Base-by-base conservation (phyloP, 495 filamentous ascomycete species). In the Pyrenopolyporus hunteri region DNA sequence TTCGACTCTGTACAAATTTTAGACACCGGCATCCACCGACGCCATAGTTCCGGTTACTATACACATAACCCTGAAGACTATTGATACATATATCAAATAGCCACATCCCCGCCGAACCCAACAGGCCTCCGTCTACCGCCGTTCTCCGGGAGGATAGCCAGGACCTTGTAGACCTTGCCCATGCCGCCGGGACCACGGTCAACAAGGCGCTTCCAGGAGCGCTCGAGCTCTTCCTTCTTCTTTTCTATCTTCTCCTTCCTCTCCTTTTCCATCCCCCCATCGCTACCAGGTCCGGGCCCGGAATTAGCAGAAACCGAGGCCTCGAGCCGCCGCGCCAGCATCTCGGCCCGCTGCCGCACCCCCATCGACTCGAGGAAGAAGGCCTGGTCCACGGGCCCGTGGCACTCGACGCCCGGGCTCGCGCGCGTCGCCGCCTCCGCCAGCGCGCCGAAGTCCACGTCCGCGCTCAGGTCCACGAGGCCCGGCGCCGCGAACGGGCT, bases 101-200 rank as follows among this genome's bases (percentile, higher is more conserved):
- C 37, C 25, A 95, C 81, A 70, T 84, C 82, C 11, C 93, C 93
- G 0, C 93, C 94, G 81, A 98, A 97, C 17, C 94, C 94, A 62
- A 97, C 90, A 6, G 94, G 94, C 31, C 87, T 80, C 60, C 87
- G 79, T 69, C 73, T 76, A 2, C 90, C 92, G 14, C 78, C 83
- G 62, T 86, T 87, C 74, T 91, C 89, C 0, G 94, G 94, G 65
- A 98, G 75, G 61, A 98, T 89, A 23, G 93, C 87, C 83, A 98
- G 80, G 6, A 85, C 92, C 78, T 97, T 97, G 68, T 98, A 98
- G 40, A 97, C 74, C 77, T 86, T 89, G 2, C 94, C 94, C 94
- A 98, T 98, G 0, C 90, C 92, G 40, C 82, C 83, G 9, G 83
- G 86, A 0, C 88, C 83, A 29, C 87, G 78, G 71, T 94, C 93